Percentiles rank a stretch among this genome's conserved stretches.
phyloP scores from a whole-genome alignment of 2,329 filamentous ascomycete genomes.

The Rhinocladiella mackenziei region DNA sequence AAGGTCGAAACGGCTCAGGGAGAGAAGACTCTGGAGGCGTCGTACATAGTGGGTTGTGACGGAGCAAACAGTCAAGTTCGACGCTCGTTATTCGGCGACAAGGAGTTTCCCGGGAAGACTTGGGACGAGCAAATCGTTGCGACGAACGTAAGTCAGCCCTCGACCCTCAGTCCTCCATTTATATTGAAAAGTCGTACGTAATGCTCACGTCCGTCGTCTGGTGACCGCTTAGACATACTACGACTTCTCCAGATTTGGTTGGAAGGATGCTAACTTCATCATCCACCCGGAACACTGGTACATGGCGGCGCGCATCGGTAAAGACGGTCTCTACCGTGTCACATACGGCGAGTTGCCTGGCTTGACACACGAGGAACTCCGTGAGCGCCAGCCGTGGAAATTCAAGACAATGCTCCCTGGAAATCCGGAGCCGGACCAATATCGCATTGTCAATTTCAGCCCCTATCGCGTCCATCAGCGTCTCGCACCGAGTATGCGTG shows the following conservation, averaged over 20 bases:
- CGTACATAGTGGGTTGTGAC: constrained; percentile 45
- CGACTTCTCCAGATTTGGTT: constrained; percentile 50
- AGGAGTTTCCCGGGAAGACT: constrained; percentile 21
- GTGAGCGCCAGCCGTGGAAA: constrained; percentile 51
- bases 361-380: constrained; percentile 52
- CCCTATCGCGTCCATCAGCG: constrained; percentile 62
- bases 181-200: neutral
- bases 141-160: constrained; percentile 21
- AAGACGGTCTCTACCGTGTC: constrained; percentile 59
- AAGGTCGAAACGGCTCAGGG: constrained; percentile 21
- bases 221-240: constrained; percentile 53
- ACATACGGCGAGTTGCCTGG: constrained; percentile 58
- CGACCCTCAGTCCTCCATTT: neutral
- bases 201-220: neutral
- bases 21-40: constrained; percentile 23
- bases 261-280: constrained; percentile 47
- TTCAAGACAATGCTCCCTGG: constrained; percentile 58
- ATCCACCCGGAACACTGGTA: constrained; percentile 59
- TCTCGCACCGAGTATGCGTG: constrained; percentile 55
- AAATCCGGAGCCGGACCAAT: constrained; percentile 55
- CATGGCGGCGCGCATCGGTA: constrained; percentile 59
- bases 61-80: constrained; percentile 22
- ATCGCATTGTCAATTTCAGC: constrained; percentile 54
- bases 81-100: constrained; percentile 16
- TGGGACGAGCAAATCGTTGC: constrained; percentile 28